Percentiles rank a stretch among this genome's conserved stretches.
phyloP scores from a whole-genome alignment of 2,329 filamentous ascomycete genomes.

The Tolypocladium cylindrosporum region DNA sequence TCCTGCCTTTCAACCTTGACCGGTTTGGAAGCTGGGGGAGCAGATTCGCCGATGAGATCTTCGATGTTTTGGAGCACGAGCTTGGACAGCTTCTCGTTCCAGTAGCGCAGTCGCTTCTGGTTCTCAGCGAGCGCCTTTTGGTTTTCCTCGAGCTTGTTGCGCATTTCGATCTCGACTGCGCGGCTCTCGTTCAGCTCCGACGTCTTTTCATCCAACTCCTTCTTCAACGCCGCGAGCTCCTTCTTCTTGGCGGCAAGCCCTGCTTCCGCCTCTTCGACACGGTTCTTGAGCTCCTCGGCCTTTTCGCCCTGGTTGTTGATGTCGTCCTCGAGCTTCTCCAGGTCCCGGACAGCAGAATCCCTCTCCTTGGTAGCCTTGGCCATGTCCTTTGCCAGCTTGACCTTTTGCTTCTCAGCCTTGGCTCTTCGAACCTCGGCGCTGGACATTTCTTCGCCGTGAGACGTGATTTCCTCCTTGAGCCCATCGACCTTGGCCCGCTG shows the following conservation, averaged over 20 bases:
- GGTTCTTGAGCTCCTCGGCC: conserved; percentile 60
- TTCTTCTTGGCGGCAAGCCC: conserved; percentile 69
- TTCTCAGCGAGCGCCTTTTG: conserved; percentile 83
- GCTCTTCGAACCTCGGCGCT: conserved; percentile 78
- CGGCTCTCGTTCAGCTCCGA: conserved; percentile 80
- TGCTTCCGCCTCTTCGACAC: conserved; percentile 75
- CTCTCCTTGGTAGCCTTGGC: conserved; percentile 73
- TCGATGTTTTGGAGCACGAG: conserved; percentile 72
- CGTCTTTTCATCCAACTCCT: conserved; percentile 77
- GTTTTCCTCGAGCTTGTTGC: conserved; percentile 93
- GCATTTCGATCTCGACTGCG: conserved; percentile 92
- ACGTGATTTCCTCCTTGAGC: conserved; percentile 75
- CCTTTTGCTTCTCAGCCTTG: conserved; percentile 87
- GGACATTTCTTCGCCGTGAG: conserved; percentile 72
- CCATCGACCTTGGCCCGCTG: conserved; percentile 88
- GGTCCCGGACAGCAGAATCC: conserved; percentile 58
- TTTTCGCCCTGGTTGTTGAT: conserved; percentile 67
- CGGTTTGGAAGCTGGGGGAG: conserved; percentile 15
- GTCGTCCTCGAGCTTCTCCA: conserved; percentile 70
- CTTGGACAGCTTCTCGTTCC: conserved; percentile 83
- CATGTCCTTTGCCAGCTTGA: conserved; percentile 77
- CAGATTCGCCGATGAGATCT: conserved; percentile 43
- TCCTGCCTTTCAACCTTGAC: conserved; percentile 14
- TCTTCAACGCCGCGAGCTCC: conserved; percentile 69
- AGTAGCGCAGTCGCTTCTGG: conserved; percentile 73